These are phyloP conservation scores for Ascochyta fabae DNA, from an alignment of 2,329 filamentous ascomycete species.

Conservation along the genomic window DNA sequence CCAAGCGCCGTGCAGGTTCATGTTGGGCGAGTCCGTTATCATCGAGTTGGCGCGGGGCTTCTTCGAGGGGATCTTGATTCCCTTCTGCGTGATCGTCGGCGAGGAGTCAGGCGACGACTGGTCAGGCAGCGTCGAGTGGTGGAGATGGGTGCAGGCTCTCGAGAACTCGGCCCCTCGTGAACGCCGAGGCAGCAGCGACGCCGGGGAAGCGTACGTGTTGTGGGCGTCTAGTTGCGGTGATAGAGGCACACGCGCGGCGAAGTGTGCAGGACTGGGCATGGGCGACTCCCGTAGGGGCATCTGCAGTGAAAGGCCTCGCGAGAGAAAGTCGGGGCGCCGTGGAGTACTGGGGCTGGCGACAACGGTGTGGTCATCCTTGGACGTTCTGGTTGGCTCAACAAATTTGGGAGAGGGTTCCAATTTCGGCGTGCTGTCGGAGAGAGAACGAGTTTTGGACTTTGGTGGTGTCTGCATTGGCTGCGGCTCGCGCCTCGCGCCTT, in stretches of 20 bases:
- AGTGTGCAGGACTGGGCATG: constrained; percentile 56
- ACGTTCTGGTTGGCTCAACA: constrained; percentile 46
- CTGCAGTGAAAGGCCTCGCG: constrained; percentile 72
- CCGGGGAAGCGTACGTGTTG: constrained; percentile 84
- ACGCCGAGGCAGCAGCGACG: constrained; percentile 84
- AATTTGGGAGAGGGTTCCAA: constrained; percentile 56
- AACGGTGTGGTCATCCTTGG: constrained; percentile 56
- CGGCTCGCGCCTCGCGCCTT: constrained; percentile 21
- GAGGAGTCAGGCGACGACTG: constrained; percentile 88
- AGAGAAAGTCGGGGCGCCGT: constrained; percentile 68
- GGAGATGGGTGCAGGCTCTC: constrained; percentile 88
- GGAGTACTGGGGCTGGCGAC: constrained; percentile 64
- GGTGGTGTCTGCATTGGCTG: constrained; percentile 33
- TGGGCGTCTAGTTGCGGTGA: constrained; percentile 87
- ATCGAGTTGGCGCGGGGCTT: constrained; percentile 52
- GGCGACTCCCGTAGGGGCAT: constrained; percentile 64
- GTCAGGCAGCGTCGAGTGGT: constrained; percentile 93
- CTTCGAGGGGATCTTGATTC: constrained; percentile 64
- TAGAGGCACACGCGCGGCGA: constrained; percentile 69
- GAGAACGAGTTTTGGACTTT: constrained; percentile 52
- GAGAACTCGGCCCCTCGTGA: constrained; percentile 94
- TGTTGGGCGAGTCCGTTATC: constrained; percentile 68
- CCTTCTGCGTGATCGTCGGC: constrained; percentile 77
- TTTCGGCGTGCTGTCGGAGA: constrained; percentile 53
- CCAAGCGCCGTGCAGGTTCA: constrained; percentile 67